Evolutionary conservation across 2,329 filamentous ascomycete genomes (phyloP), one percentile per base, ranked within the genome.

Genomic region (Graphiopsis chlorocephala): DNA sequence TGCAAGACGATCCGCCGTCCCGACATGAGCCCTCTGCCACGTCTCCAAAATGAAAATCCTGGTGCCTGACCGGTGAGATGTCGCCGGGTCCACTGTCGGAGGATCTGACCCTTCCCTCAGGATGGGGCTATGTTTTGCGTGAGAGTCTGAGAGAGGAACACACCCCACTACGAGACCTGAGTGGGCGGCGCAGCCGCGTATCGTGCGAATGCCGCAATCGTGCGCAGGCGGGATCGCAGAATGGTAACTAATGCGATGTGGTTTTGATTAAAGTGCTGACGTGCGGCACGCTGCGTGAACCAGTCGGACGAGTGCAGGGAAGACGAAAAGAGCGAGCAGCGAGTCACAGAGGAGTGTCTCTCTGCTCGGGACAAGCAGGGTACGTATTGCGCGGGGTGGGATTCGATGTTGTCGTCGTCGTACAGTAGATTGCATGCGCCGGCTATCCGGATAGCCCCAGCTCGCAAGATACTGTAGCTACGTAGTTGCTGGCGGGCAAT

Each of bases 221-320:
- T 56, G 52, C 29, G 52, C 52, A 35, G 28, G 29, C 50, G 25
- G 52, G 52, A 56, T 56, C 29, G 52, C 17, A 25, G n/a, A 29
- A 20, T 7, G 17, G n/a, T 20, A 31, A 42, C 38, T 47, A 35
- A 45, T 23, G 35, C 56, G 35, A 47, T 26, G 26, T 35, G 38
- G 42, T 48, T 42, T 58, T 58, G 55, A 58, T 58, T 48, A 60
- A 60, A 35, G 57, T 60, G 57, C 57, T 60, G 42, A 60, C 57
- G 28, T 35, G 28, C 57, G 35, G 56, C 35, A 59, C 15, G 35
- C 38, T 47, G 56, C 56, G 56, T 47, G 56, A 59, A 59, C 56
- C 35, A 59, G 15, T 17, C 31, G 52, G 25, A 29, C 26, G 26
- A 59, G 25, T 29, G 26, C 56, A 47, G 56, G n/a, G 38, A 35